These are phyloP conservation scores for Gynandropsis gynandra DNA, from an alignment of 345 rosid species.

Conservation along the genomic window DNA sequence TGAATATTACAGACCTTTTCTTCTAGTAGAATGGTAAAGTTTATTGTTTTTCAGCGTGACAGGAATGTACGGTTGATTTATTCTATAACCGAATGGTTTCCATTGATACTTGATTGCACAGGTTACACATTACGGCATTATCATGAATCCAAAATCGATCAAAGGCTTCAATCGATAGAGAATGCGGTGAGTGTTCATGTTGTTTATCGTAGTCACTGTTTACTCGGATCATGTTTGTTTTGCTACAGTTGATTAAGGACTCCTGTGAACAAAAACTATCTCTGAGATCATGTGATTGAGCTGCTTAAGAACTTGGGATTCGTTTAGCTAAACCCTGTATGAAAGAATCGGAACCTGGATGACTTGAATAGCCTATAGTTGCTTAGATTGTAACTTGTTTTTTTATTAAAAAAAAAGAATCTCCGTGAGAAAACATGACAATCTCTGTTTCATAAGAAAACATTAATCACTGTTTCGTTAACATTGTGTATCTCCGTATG, in stretches of 20 bases:
- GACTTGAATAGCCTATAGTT: no score
- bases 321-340: no score
- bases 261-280: background rate
- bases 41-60: background rate
- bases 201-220: background rate
- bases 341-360: no score
- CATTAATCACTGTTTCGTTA: no score
- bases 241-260: background rate
- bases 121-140: conserved; percentile 55
- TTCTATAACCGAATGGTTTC: conserved; percentile 9
- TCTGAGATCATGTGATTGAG: background rate
- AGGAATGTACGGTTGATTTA: background rate
- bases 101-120: conserved; percentile 29
- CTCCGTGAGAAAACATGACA: no score
- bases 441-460: no score
- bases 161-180: conserved; percentile 64
- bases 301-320: conserved; percentile 15
- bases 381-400: no score
- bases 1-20: background rate
- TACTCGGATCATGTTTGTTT: background rate
- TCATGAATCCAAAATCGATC: conserved; percentile 50
- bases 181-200: conserved; percentile 42
- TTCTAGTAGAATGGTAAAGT: background rate
- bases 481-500: no score
- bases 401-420: no score